Conservation (phyloP, 2,329 filamentous ascomycete genomes). For the Alternaria sp. region DNA sequence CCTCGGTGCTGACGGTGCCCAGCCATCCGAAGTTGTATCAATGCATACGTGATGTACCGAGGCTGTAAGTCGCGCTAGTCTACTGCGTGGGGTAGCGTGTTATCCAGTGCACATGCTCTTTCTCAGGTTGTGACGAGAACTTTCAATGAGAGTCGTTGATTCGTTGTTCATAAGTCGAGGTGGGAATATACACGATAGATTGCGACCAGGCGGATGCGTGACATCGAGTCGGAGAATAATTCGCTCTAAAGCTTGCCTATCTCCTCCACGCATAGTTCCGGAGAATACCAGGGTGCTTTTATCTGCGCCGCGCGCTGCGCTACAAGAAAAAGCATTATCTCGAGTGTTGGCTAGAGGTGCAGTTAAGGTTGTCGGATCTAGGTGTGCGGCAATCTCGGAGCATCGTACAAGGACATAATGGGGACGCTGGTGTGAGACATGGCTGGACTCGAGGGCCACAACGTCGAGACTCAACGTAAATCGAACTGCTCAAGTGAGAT, state of each 20-base stretch:
- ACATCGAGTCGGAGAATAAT: not conserved
- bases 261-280: not conserved
- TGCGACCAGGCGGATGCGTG: not conserved
- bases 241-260: not conserved
- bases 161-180: not conserved
- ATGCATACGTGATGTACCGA: constrained; percentile 11
- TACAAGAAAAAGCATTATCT: not conserved
- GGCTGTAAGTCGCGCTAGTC: constrained; percentile 5
- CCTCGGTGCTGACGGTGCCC: constrained; percentile 6
- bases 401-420: constrained; percentile 7
- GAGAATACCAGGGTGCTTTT: not conserved
- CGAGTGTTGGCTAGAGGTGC: constrained; percentile 5
- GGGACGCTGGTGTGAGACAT: constrained; percentile 12
- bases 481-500: not conserved
- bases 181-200: not conserved
- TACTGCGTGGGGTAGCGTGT: not conserved
- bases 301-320: not conserved
- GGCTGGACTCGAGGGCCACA: constrained; percentile 6
- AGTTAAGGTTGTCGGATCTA: constrained; percentile 29
- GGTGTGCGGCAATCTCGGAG: constrained; percentile 14
- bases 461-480: not conserved
- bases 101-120: not conserved
- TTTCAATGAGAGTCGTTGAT: not conserved
- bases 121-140: not conserved
- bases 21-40: not conserved